phyloP scores from a whole-genome alignment of 805 yeast genomes.

The Ogataea trehaloabstinens region DNA sequence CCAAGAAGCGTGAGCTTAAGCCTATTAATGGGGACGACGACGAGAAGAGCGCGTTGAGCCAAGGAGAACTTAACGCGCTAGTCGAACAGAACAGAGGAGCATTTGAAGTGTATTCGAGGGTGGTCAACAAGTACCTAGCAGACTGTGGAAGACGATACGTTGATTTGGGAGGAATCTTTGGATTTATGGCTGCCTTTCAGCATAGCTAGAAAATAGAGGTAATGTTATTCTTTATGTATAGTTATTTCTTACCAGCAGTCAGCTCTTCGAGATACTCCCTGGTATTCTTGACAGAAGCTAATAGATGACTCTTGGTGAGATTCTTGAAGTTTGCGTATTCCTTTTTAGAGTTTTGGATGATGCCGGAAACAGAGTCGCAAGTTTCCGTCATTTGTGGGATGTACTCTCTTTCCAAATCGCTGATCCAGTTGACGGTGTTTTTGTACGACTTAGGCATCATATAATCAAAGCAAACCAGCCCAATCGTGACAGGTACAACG shows the following conservation, averaged over 20 bases:
- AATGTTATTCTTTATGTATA: neutral
- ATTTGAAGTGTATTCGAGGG: slow-evolving; percentile 51
- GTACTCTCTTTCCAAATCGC: slow-evolving; percentile 33
- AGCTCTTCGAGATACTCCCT: slow-evolving; percentile 1
- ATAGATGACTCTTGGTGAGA: slow-evolving; percentile 3
- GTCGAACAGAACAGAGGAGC: slow-evolving; percentile 74
- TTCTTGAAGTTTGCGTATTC: slow-evolving; percentile 3
- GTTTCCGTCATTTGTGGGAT: slow-evolving; percentile 35
- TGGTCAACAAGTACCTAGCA: slow-evolving; percentile 68
- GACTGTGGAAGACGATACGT: slow-evolving; percentile 90
- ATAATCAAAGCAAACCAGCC: slow-evolving; percentile 40
- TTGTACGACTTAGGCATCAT: slow-evolving; percentile 51
- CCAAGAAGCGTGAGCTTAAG: slow-evolving; percentile 54
- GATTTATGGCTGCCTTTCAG: slow-evolving; percentile 23
- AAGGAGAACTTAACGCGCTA: slow-evolving; percentile 65
- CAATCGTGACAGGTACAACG: slow-evolving; percentile 49
- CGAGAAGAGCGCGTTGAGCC: slow-evolving; percentile 30
- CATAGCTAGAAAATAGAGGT: slow-evolving; percentile 4
- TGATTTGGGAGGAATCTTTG: slow-evolving; percentile 76
- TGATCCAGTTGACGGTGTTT: slow-evolving; percentile 29
- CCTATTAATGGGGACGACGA: slow-evolving; percentile 31
- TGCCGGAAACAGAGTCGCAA: slow-evolving; percentile 13
- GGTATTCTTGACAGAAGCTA: slow-evolving; percentile 3
- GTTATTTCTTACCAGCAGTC: neutral
- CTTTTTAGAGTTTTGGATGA: slow-evolving; percentile 3